These are phyloP conservation scores for Knufia petricola DNA, from an alignment of 2,329 filamentous ascomycete genomes.

Conservation along the genomic window DNA sequence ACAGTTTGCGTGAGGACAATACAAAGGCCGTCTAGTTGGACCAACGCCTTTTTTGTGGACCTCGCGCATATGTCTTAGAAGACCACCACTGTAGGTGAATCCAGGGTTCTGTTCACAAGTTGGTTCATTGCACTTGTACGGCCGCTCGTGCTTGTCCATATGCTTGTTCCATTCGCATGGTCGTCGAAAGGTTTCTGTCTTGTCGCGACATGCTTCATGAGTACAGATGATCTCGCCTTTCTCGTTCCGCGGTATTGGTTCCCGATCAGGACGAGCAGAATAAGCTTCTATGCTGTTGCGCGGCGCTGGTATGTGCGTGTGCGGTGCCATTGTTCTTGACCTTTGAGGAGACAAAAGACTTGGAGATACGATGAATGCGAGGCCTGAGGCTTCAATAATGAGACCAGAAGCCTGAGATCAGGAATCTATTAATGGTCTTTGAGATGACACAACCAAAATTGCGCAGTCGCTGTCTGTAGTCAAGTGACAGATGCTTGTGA, in stretches of 20 bases:
- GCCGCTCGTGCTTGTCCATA: conserved; percentile 95
- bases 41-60: conserved; percentile 86
- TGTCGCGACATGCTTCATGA: conserved; percentile 57
- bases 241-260: conserved; percentile 52
- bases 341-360: not conserved
- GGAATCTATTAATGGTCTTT: not conserved
- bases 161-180: conserved; percentile 97
- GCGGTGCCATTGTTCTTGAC: conserved; percentile 4
- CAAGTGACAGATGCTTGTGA: no score
- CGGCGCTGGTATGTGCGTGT: conserved; percentile 7
- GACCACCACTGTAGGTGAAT: conserved; percentile 88
- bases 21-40: conserved; percentile 71
- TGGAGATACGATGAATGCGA: not conserved
- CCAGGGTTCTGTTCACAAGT: conserved; percentile 85
- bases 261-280: conserved; percentile 26
- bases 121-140: conserved; percentile 74
- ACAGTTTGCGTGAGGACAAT: conserved; percentile 73
- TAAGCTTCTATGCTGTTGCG: conserved; percentile 10
- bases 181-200: conserved; percentile 58
- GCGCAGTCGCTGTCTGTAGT: not conserved
- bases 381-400: not conserved
- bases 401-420: not conserved
- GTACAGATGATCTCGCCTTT: conserved; percentile 72
- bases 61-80: conserved; percentile 71
- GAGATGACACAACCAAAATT: not conserved